phyloP scores from a whole-genome alignment of 106 monocot genomes.

The Dendrobium chrysotoxum region DNA sequence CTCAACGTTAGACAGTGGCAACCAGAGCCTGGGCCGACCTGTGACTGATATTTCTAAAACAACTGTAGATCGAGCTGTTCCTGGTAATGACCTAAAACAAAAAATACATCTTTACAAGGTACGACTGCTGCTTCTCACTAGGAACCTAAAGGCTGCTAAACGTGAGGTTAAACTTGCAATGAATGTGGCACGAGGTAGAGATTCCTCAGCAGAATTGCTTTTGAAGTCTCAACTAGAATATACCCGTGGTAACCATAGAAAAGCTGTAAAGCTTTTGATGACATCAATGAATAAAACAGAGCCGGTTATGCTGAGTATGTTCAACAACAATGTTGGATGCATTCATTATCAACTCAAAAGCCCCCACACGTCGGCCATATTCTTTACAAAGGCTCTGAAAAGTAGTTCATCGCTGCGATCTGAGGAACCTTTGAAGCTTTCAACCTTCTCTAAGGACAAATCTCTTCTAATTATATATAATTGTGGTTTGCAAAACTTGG shows the following conservation, averaged over 20 bases:
- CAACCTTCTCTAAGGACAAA: conserved; percentile 69
- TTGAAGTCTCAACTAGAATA: conserved; percentile 89
- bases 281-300: conserved; percentile 54
- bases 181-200: conserved; percentile 70
- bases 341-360: conserved; percentile 57
- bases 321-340: conserved; percentile 74
- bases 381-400: conserved; percentile 62
- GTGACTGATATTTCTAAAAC: conserved; percentile 33
- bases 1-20: conserved; percentile 46
- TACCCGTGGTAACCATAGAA: conserved; percentile 69
- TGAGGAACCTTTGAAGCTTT: conserved; percentile 57
- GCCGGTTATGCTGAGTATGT: conserved; percentile 32
- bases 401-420: conserved; percentile 20
- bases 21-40: conserved; percentile 21
- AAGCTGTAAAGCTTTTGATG: conserved; percentile 68
- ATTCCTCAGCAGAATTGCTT: conserved; percentile 66
- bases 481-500: conserved; percentile 65
- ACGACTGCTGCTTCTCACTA: conserved; percentile 61
- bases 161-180: conserved; percentile 81
- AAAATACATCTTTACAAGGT: conserved; percentile 69
- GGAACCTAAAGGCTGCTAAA: conserved; percentile 75
- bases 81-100: conserved; percentile 40
- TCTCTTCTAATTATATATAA: conserved; percentile 63
- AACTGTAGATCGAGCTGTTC: conserved; percentile 24
- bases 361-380: conserved; percentile 35